Base-by-base conservation (phyloP, 2,329 filamentous ascomycete genomes). In the Ilyonectria sp. region DNA sequence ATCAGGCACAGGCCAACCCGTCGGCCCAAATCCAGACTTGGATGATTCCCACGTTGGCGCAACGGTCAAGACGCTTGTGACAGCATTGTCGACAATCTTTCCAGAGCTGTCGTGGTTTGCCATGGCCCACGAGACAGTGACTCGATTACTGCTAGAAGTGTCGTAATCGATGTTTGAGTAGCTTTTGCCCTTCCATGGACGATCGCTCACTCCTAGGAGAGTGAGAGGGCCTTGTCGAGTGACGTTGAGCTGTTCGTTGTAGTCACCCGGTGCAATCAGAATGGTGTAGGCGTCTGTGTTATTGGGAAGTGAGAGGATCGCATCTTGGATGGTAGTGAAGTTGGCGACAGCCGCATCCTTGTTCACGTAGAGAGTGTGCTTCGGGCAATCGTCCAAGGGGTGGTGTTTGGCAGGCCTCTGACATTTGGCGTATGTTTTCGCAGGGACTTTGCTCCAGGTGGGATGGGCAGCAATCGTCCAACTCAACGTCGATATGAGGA, bases 171-270 rank as follows among this genome's bases (percentile, higher is more conserved):
- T 81, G 61, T 85, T 81, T 15, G 84, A 82, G 4, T 83, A 83
- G 0, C 75, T 58, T 11, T 74, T 56, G 3, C 71, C 64, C 6
- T 66, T 70, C 65, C 68, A 77, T 0, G 86, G 84, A 2, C 77
- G 71, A n/a, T 78, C 72, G 1, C 86, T 89, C 68, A 88, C 83
- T n/a, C 90, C 90, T 0, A 92, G 83, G 7, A 92, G 82, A 31
- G 88, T 90, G 7, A 92, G 80, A 0, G 90, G 89, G 0, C 87
- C 89, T 2, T 81, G 78, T 1, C 90, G 88, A 4, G 90, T 92
- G 66, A 92, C 83, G 70, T 92, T 92, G 67, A 92, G 79, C 78
- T 91, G 89, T 74, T 92, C 90, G 1, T 81, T 86, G 73, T 92
- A 92, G 66, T 83, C 84, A 0, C 90, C 90, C 0, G 89, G 83